Base-by-base conservation (phyloP, 441 rosid species). In the Bruguiera hainesii region DNA sequence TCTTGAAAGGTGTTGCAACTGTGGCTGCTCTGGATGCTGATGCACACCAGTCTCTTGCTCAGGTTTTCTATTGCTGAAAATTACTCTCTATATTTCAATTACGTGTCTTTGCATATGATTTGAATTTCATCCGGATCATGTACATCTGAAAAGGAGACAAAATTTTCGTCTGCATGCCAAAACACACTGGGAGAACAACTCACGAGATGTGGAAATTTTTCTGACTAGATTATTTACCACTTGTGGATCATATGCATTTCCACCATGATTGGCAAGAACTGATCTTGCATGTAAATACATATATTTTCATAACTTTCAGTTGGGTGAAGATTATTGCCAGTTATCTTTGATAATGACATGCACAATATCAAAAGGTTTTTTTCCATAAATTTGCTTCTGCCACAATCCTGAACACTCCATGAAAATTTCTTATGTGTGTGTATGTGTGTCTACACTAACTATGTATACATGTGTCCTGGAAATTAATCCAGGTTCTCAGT, bases 11-110 rank as follows among this genome's bases (percentile, higher is more conserved):
- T 63, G 96, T 95, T 49, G 96, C 89, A 61, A 91, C 95, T 10
- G 99, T 95, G 56, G 98, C 99, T 3, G 99, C 99, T 20, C 80
- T 95, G 68, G 98, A 95, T 72, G 99, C 98, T 23, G 98, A 95
- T 71, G 97, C 94, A 10, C 98, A 95, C 76, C 82, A 92, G 77
- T 85, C 95, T 56, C 90, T 94, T 8, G 95, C 97, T 61, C 98
- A 95, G 99, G 99, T 95, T 73, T 65, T 68, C 29, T 65, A 0
- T 25, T 25, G 1, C 16, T 23, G 19, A 18, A 61, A 55, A 7
- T 30, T 31, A 20, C 29, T 7, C 3, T 6, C n/a, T 23, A 7
- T 31, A 1, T 51, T 33, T 50, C 23, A 21, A 8, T 39, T 13
- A 8, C 33, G 6, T 50, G 35, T 50, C 15, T 33, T 51, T 48